Conservation (phyloP, 805 yeast genomes). For the Sugiyamaella americana region DNA sequence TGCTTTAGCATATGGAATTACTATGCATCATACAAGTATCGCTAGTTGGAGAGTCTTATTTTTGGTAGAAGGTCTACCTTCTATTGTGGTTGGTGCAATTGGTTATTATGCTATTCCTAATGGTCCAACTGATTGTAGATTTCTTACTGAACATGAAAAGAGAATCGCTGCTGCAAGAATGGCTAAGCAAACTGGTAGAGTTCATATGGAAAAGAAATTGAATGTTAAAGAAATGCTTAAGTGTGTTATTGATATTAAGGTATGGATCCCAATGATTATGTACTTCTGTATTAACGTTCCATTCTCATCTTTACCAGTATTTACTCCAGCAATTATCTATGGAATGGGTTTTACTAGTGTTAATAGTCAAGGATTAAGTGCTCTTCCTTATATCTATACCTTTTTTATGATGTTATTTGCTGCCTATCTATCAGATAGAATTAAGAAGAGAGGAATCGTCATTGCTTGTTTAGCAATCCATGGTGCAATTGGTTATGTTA, state of each 20-base stretch:
- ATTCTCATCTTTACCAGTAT: constrained; percentile 40
- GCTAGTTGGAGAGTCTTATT: constrained; percentile 42
- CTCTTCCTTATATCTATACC: constrained; percentile 40
- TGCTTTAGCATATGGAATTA: constrained; percentile 42
- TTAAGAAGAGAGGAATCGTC: constrained; percentile 23
- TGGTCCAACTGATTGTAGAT: constrained; percentile 43
- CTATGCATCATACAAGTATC: constrained; percentile 35
- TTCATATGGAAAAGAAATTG: background rate
- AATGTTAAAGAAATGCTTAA: constrained; percentile 9
- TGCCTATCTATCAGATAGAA: constrained; percentile 42
- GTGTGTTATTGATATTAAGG: constrained; percentile 15
- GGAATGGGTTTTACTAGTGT: constrained; percentile 39
- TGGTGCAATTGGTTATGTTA: constrained; percentile 21
- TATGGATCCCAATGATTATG: constrained; percentile 18
- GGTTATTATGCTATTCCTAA: constrained; percentile 31
- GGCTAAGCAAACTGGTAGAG: constrained; percentile 9
- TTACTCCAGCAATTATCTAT: constrained; percentile 41
- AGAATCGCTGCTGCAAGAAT: constrained; percentile 20
- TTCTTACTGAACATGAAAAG: constrained; percentile 38
- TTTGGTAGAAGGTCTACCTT: constrained; percentile 40
- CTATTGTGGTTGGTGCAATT: constrained; percentile 38
- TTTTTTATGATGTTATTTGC: constrained; percentile 39
- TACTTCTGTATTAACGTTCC: constrained; percentile 25
- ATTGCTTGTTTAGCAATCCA: constrained; percentile 11
- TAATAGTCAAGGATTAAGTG: constrained; percentile 41